Percentiles rank a stretch among this genome's conserved stretches.
phyloP scores from a whole-genome alignment of 345 rosid species.

The Brassica rapa region DNA sequence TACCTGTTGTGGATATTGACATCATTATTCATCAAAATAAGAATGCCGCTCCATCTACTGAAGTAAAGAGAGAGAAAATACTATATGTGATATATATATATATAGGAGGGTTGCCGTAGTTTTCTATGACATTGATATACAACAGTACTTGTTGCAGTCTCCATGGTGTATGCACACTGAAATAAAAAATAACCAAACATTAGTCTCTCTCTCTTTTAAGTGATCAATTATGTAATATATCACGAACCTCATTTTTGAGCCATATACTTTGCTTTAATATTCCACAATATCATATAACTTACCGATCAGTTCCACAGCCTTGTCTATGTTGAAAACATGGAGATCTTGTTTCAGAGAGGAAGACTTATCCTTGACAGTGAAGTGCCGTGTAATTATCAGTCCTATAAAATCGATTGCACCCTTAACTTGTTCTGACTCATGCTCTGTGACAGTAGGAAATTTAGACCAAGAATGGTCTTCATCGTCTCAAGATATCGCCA shows the following conservation, averaged over 20 bases:
- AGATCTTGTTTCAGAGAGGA: neutral
- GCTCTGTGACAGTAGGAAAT: conserved; percentile 58
- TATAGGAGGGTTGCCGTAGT: neutral
- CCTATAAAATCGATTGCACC: conserved; percentile 86
- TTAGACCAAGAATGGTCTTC: conserved; percentile 57
- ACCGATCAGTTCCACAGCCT: neutral
- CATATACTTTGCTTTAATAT: no score
- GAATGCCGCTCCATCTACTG: no score
- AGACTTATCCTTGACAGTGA: conserved; percentile 49
- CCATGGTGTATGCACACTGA: neutral
- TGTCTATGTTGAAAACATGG: conserved; percentile 12
- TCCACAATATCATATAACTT: no score
- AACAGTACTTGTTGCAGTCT: neutral
- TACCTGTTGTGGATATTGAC: no score
- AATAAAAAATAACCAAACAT: neutral
- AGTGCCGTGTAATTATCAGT: conserved; percentile 70
- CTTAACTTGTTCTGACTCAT: conserved; percentile 60
- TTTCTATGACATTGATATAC: neutral
- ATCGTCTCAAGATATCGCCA: conserved; percentile 59
- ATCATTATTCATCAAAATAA: no score
- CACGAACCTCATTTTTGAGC: neutral
- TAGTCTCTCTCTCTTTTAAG: neutral
- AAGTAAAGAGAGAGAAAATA: no score
- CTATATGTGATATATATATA: no score
- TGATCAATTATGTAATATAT: neutral